Evolutionary conservation across 495 filamentous ascomycete species (phyloP), one percentile per base, ranked within the genome.

Genomic region (Achaetomiella virescens): DNA sequence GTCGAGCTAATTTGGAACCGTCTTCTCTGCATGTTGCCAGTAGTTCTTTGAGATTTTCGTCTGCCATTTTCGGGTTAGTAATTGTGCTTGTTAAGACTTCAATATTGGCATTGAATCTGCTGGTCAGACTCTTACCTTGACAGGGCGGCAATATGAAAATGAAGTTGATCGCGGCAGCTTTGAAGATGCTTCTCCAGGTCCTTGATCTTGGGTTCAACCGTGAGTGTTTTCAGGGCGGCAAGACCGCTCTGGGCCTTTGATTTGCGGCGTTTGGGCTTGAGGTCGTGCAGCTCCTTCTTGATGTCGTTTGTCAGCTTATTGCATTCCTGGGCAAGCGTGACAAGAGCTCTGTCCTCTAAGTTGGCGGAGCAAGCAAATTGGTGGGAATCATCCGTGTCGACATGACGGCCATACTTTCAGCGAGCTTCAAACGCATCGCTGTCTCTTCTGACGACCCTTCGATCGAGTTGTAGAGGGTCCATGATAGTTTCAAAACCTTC

Each of bases 161-260:
- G 36, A 38, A 38, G 36, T 15, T 38, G 36, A 14, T 38, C 36
- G 36, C 36, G 36, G 36, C 36, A 38, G 4, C 36, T 38, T 38
- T 58, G 52, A 14, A 70, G 54, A 46, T 50, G 60, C 24, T 54
- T 21, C 49, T 65, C 59, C 15, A 70, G 47, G 1, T 62, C 52
- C 6, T 18, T 17, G 14, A 52, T 66, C 40, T 67, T 37, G 6
- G 48, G 47, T 12, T 67, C 63, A 27, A 63, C 48, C 6, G 45
- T 21, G 44, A 36, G 50, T 27, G 48, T 58, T 27, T 55, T 61
- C 31, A 69, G 11, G 0, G 51, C 62, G 25, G 63, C 63, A 25
- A 35, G 24, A 3, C 58, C 22, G 45, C 40, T 57, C 44, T 54
- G 41, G 45, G 42, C 33, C 35, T 52, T 62, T 12, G 68, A 68